Evolutionary conservation across 129 eudicot genomes (phyloP).

Genomic region (Saussurea involucrata): DNA sequence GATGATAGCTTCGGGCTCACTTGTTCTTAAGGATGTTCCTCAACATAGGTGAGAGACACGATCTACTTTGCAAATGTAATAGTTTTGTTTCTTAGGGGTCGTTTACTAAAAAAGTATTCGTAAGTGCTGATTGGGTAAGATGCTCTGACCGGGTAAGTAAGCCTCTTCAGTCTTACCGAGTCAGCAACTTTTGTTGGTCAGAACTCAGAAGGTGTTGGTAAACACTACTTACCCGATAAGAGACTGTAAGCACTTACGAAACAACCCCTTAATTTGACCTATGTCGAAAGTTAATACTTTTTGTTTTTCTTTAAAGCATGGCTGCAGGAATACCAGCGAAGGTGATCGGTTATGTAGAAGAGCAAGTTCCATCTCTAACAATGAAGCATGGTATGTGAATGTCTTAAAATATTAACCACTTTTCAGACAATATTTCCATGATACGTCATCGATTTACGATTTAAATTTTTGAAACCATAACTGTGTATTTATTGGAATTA

Average conservation of each 20-base stretch:
- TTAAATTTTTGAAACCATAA: neutral
- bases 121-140: neutral
- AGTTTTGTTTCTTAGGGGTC: neutral
- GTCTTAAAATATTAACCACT: neutral
- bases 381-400: conserved; percentile 67
- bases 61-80: neutral
- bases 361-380: conserved; percentile 69
- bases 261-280: neutral
- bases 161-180: neutral
- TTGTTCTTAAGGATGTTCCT: conserved; percentile 69
- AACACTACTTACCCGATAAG: too few relatives aligned
- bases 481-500: too few relatives aligned
- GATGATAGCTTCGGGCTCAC: conserved; percentile 70
- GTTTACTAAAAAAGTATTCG: neutral
- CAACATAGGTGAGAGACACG: conserved; percentile 52
- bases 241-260: too few relatives aligned
- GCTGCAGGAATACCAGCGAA: conserved; percentile 75
- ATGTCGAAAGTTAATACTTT: neutral
- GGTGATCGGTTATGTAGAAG: conserved; percentile 62
- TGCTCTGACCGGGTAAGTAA: neutral
- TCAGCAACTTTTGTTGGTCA: neutral
- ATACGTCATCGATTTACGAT: neutral
- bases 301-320: conserved; percentile 39
- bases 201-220: too few relatives aligned
- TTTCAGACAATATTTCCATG: neutral